Base-by-base conservation (phyloP, 176 grass and related monocot genomes). In the Poa annua region DNA sequence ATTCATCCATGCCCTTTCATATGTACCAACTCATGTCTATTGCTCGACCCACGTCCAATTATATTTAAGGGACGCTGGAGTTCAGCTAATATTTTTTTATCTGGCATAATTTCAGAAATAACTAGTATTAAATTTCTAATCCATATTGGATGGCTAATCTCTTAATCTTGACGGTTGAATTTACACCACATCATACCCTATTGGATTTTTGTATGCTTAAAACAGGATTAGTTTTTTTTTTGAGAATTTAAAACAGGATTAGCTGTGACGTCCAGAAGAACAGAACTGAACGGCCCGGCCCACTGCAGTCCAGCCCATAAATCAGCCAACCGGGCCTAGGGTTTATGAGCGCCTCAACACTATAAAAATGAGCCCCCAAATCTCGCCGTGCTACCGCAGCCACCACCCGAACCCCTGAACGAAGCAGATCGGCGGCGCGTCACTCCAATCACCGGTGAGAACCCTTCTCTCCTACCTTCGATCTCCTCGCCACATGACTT, bases 351-450 rank as follows among this genome's bases (percentile, higher is more conserved):
- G 24, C 44, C 74, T 9, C 50, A 12, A 8, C 9, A 15, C 24
- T 75, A 87, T 87, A 81, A 87, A 67, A 22, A 0, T 1, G 12
- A 13, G 8, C 36, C 9, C 66, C 70, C 61, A 75, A 81, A 68
- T 5, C 36, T 68, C 71, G 8, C 26, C 60, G 49, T 21, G 60
- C 21, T 55, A 25, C 71, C 78, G 79, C 71, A 67, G 61, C 78
- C 50, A 35, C 13, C 62, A 67, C 20, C 71, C 49, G 70, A 81
- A 20, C 36, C 1, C 34, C 34, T 22, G 68, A 75, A 39, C 12
- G 52, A 71, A 77, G 64, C 63, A 70, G 65, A 71, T 75, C 17
- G 59, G 63, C 74, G 73, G 64, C 78, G 62, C 51, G 72, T 39
- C 51, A 38, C 73, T 78, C 34, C 45, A 35, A 64, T 73, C 21